Conservation (phyloP, 148 eudicot genomes). For the Fagopyrum esculentum region DNA sequence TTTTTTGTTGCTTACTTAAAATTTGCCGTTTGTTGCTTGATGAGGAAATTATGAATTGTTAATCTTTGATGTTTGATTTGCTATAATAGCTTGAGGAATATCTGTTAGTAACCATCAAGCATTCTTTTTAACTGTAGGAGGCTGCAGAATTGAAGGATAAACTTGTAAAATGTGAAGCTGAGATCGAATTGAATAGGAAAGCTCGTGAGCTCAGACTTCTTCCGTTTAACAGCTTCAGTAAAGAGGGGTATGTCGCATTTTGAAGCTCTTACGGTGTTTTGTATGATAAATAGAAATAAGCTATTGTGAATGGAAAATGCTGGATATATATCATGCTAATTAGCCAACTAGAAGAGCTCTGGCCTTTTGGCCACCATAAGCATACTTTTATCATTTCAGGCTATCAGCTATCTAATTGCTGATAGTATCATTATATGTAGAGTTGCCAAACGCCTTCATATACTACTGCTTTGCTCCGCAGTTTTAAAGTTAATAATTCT, state of each 20-base stretch:
- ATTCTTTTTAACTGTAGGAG: conserved; percentile 24
- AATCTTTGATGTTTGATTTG: conserved; percentile 6
- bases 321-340: neutral
- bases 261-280: neutral
- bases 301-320: neutral
- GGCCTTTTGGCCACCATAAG: too few relatives aligned
- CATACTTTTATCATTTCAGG: too few relatives aligned
- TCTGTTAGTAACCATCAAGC: neutral
- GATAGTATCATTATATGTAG: neutral
- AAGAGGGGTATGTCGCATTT: conserved; percentile 36
- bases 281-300: neutral
- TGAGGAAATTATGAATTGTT: neutral
- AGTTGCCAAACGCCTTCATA: neutral
- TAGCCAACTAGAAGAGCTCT: neutral
- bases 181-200: conserved; percentile 61
- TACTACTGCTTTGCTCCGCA: neutral
- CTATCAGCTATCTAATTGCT: neutral
- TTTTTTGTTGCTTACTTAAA: neutral
- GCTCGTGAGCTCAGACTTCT: conserved; percentile 51
- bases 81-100: neutral
- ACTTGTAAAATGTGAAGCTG: conserved; percentile 59
- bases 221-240: conserved; percentile 40
- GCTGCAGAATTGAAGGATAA: conserved; percentile 56
- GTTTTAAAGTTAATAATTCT: neutral
- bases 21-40: neutral